Percentiles rank a stretch among this genome's conserved stretches.
Evolutionary conservation across 768 basidiomycete species (phyloP).

Genomic region (Dacryopinax primogenitus): DNA sequence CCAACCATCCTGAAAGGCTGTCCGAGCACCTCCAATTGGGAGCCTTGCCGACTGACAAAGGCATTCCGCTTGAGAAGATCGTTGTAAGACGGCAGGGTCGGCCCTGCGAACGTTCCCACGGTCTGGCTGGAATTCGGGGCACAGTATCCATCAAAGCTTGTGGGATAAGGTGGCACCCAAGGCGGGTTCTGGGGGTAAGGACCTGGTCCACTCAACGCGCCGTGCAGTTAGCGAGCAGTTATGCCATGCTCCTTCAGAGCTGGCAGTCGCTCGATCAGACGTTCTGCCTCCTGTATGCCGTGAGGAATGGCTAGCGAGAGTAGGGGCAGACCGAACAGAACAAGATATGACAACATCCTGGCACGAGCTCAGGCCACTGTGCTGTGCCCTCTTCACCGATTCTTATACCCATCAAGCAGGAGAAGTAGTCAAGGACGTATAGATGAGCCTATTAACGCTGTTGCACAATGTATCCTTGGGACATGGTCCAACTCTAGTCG

Average conservation of each 20-base stretch:
- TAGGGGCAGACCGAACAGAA: not conserved
- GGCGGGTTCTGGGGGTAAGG: not conserved
- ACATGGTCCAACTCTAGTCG: too few species aligned
- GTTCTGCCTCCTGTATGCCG: not conserved
- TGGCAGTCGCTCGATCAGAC: not conserved
- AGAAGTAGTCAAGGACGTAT: not conserved
- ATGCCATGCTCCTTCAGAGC: not conserved
- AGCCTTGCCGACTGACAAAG: constrained; percentile 15
- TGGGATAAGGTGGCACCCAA: not conserved
- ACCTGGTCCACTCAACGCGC: not conserved
- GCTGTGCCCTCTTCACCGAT: not conserved
- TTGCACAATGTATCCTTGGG: too few species aligned
- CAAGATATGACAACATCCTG: not conserved
- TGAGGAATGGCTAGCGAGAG: not conserved
- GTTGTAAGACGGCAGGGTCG: constrained; percentile 13
- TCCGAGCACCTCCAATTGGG: constrained; percentile 16
- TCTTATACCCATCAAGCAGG: not conserved
- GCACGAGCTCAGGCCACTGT: not conserved
- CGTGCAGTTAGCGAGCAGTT: not conserved
- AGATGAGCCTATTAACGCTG: not conserved
- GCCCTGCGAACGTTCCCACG: not conserved
- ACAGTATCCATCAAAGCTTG: not conserved
- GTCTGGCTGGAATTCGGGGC: not conserved
- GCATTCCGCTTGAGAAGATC: constrained; percentile 14
- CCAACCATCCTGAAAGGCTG: constrained; percentile 17